phyloP scores from a whole-genome alignment of 768 basidiomycete genomes.

The Paxillus involutus region DNA sequence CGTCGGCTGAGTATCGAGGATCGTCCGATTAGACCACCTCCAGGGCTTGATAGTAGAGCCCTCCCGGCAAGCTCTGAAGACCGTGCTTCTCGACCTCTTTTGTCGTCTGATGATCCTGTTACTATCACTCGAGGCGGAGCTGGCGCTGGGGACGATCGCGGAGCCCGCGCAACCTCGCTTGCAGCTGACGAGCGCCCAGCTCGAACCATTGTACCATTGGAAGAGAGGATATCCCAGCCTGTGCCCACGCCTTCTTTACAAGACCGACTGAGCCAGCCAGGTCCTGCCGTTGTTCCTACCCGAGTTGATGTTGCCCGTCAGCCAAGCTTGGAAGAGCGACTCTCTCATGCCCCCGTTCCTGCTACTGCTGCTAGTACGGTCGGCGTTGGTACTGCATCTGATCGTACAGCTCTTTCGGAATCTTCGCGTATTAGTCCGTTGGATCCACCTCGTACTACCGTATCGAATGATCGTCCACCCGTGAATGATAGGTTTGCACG shows the following conservation, averaged over 20 bases:
- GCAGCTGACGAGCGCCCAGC: slow-evolving; percentile 26
- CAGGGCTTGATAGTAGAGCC: slow-evolving; percentile 16
- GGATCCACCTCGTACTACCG: slow-evolving; percentile 5
- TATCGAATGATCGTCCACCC: slow-evolving; percentile 14
- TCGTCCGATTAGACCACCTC: slow-evolving; percentile 30
- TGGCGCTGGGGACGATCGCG: slow-evolving; percentile 29
- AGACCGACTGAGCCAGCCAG: slow-evolving; percentile 38
- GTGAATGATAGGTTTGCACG: slow-evolving; percentile 14
- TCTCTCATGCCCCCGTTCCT: slow-evolving; percentile 34
- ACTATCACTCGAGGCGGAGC: slow-evolving; percentile 10
- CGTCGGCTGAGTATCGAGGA: slow-evolving; percentile 30
- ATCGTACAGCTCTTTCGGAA: slow-evolving; percentile 3
- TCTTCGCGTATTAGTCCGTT: slow-evolving; percentile 11
- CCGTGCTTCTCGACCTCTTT: slow-evolving; percentile 14
- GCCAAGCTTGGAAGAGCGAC: slow-evolving; percentile 42
- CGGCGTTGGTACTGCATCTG: slow-evolving; percentile 17
- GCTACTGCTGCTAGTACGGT: slow-evolving; percentile 15
- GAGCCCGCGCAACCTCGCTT: slow-evolving; percentile 14
- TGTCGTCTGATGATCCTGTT: slow-evolving; percentile 16
- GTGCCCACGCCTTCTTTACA: slow-evolving; percentile 33
- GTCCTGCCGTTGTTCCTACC: slow-evolving; percentile 7
- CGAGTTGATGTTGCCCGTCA: slow-evolving; percentile 26
- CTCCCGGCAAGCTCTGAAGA: slow-evolving; percentile 18
- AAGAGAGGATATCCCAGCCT: slow-evolving; percentile 40
- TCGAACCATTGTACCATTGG: slow-evolving; percentile 29